These are phyloP conservation scores for Talaromyces sp. DNA, from an alignment of 2,329 filamentous ascomycete genomes.

Conservation along the genomic window DNA sequence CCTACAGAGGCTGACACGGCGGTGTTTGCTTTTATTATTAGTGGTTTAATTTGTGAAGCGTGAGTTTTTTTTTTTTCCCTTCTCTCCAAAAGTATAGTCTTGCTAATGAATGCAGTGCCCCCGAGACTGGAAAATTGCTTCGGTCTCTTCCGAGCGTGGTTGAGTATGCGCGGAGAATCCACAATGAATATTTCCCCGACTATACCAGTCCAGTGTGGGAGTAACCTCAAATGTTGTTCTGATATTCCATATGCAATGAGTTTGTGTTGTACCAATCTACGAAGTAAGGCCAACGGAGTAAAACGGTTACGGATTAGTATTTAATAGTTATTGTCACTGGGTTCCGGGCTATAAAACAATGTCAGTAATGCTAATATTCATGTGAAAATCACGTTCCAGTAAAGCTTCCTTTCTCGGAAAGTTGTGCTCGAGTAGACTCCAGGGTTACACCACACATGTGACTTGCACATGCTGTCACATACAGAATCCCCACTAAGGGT, in stretches of 20 bases:
- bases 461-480: not conserved
- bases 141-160: constrained; percentile 38
- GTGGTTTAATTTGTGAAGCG: constrained; percentile 51
- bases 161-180: constrained; percentile 56
- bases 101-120: constrained; percentile 34
- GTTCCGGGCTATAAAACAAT: too few relatives aligned
- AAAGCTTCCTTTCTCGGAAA: too few relatives aligned
- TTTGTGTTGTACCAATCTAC: not conserved
- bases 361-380: too few relatives aligned
- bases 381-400: too few relatives aligned
- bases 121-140: constrained; percentile 47
- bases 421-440: not conserved
- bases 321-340: too few relatives aligned
- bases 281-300: too few relatives aligned
- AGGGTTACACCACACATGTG: not conserved
- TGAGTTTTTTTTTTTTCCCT: constrained; percentile 33
- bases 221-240: not conserved
- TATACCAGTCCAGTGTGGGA: constrained; percentile 37
- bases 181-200: constrained; percentile 55
- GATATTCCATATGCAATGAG: not conserved
- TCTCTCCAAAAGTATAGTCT: not conserved
- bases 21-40: constrained; percentile 55
- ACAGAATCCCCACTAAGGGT: too few relatives aligned
- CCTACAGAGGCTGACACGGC: constrained; percentile 57
- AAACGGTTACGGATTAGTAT: too few relatives aligned